Percentiles rank a stretch among this genome's conserved stretches.
phyloP scores from a whole-genome alignment of 2,329 filamentous ascomycete genomes.

The Cercospora canescens region DNA sequence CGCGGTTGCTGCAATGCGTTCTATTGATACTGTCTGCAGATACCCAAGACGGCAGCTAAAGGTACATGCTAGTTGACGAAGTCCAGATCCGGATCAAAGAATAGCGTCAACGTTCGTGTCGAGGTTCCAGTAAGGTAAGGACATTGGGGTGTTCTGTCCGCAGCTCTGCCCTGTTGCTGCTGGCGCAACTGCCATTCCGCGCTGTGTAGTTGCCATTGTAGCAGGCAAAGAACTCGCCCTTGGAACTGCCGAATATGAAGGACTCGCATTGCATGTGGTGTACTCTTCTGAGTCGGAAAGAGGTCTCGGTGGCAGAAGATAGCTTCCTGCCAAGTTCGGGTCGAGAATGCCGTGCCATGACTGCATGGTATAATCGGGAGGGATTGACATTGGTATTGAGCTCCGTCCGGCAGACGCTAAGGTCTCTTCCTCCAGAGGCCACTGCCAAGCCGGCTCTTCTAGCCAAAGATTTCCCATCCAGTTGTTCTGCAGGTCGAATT shows the following conservation, averaged over 20 bases:
- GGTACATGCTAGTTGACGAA: not conserved
- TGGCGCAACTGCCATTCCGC: not conserved
- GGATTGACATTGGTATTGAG: not conserved
- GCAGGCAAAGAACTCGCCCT: not conserved
- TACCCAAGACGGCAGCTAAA: not conserved
- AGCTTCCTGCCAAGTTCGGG: not conserved
- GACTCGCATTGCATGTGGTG: not conserved
- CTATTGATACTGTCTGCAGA: not conserved
- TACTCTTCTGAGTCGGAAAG: constrained; percentile 4
- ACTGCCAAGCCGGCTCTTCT: constrained; percentile 13
- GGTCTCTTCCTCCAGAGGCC: not conserved
- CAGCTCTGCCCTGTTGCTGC: not conserved
- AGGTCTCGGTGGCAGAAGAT: not conserved
- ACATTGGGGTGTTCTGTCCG: not conserved
- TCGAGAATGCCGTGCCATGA: not conserved
- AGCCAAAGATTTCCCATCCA: constrained; percentile 7
- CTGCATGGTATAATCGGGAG: not conserved
- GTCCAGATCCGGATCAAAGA: not conserved
- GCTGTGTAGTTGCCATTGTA: not conserved
- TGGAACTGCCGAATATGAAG: not conserved
- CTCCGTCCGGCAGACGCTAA: not conserved
- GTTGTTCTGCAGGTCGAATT: not conserved
- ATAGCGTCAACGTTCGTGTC: not conserved
- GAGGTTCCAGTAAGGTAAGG: not conserved
- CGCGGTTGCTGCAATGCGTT: not conserved